Base-by-base conservation (phyloP, 2,329 filamentous ascomycete species). In the Pseudodiploospora longispora region DNA sequence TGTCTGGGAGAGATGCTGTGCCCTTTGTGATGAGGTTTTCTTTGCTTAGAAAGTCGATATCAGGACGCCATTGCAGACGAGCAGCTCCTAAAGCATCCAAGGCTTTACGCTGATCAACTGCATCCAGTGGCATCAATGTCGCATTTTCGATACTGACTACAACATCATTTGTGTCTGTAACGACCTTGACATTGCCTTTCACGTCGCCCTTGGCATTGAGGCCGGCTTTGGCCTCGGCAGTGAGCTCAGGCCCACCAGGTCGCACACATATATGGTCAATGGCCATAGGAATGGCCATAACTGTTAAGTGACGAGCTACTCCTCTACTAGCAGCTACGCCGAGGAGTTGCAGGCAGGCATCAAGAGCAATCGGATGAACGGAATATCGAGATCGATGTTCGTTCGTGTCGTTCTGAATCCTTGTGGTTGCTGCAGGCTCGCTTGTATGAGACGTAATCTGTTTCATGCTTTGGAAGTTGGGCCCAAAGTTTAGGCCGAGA, bases 401-500 rank as follows among this genome's bases (percentile, higher is more conserved):
- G 8, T 19, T 19, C 19, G 19, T 19, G 19, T 19, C 19, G 19
- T 19, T 19, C 19, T 19, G 19, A 19, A 19, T 19, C 19, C 19
- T 19, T 19, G 19, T 19, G 19, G 19, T 19, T 19, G 19, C 19
- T 19, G 19, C 19, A 19, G 19, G 19, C 19, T 19, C 19, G 19
- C 19, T 19, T 19, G 19, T 19, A 19, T 19, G 19, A 19, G 19
- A 19, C 19, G 19, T 19, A 19, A 19, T 19, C 19, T 19, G 19
- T 19, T 19, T 19, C 19, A 19, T 19, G 19, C 19, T 19, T 19
- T 38, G 32, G 28, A 44, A 44, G 3, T 28, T 30, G 2, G 42
- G 38, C 4, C 42, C 42, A 36, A 44, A 44, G 27, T 44, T 44
- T 30, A 44, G 42, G 4, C 42, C 42, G 10, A 40, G 37, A 10